Percentiles rank a stretch among this genome's conserved stretches.
Conservation (phyloP, 2,329 filamentous ascomycete species). For the Fonsecaea pugnacius region DNA sequence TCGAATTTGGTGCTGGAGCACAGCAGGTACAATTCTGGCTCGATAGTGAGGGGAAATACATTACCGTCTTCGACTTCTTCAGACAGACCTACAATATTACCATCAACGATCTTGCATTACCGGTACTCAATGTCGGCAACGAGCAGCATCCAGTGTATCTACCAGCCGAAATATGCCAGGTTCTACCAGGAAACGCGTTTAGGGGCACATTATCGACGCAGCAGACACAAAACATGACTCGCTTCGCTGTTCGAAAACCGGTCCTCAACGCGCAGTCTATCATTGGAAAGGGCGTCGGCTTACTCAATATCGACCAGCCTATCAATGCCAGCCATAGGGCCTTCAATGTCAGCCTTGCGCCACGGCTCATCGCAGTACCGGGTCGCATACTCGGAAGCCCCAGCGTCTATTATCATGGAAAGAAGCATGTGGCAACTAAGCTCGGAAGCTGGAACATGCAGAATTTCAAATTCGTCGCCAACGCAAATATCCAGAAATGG, state of each 20-base stretch:
- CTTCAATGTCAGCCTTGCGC: constrained; percentile 54
- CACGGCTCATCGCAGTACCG: constrained; percentile 69
- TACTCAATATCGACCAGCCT: constrained; percentile 9
- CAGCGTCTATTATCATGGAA: constrained; percentile 59
- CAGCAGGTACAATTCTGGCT: constrained; percentile 61
- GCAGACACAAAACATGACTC: constrained; percentile 72
- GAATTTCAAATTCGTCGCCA: constrained; percentile 59
- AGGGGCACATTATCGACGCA: constrained; percentile 62
- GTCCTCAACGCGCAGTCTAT: constrained; percentile 70
- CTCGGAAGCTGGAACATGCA: constrained; percentile 74
- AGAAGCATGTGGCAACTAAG: constrained; percentile 42
- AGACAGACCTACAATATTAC: constrained; percentile 37
- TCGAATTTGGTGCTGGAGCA: constrained; percentile 52
- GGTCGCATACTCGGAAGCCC: constrained; percentile 71
- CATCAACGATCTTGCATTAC: constrained; percentile 48
- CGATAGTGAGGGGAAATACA: constrained; percentile 47
- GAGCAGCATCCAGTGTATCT: constrained; percentile 63
- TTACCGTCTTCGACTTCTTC: constrained; percentile 60
- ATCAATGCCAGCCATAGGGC: constrained; percentile 46
- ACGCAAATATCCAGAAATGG: constrained; percentile 58
- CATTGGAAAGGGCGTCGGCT: constrained; percentile 7
- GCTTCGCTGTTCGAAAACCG: constrained; percentile 71
- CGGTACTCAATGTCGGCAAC: constrained; percentile 70
- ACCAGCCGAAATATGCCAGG: constrained; percentile 67
- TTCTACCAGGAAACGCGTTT: constrained; percentile 68